A percentile compares a stretch with the other conserved stretches of the same genome.
phyloP scores from a whole-genome alignment of 352 stramenopile species.

The Phytophthora foliorum region DNA sequence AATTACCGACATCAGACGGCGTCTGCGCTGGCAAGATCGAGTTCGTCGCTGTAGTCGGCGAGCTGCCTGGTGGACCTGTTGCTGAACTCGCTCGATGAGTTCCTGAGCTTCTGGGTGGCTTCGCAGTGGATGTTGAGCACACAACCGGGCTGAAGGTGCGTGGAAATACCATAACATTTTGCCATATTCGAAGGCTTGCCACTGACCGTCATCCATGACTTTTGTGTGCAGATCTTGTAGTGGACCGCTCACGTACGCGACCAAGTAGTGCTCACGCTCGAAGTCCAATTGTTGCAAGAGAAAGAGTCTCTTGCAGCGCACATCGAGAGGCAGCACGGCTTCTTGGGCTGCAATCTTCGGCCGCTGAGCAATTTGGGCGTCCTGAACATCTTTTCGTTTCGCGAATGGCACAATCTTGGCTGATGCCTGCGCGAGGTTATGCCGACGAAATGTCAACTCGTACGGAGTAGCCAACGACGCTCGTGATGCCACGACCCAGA shows the following conservation, averaged over 20 bases:
- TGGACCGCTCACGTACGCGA: conserved; percentile 46
- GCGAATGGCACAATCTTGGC: conserved; percentile 75
- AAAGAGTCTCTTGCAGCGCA: conserved; percentile 68
- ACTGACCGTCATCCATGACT: conserved; percentile 62
- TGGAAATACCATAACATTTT: conserved; percentile 77
- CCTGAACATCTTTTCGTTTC: conserved; percentile 58
- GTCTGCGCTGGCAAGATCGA: conserved; percentile 17
- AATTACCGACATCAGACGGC: conserved; percentile 28
- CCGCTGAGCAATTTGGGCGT: conserved; percentile 55
- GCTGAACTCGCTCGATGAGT: conserved; percentile 54
- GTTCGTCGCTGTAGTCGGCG: conserved; percentile 47
- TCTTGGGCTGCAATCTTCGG: conserved; percentile 54
- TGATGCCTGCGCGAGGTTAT: conserved; percentile 56
- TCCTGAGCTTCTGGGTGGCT: conserved; percentile 48
- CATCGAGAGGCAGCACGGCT: conserved; percentile 23
- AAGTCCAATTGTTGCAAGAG: conserved; percentile 71
- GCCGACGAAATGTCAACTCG: conserved; percentile 64
- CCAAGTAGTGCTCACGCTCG: conserved; percentile 62
- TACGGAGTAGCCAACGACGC: conserved; percentile 54
- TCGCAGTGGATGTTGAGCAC: conserved; percentile 69
- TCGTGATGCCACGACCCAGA: conserved; percentile 36
- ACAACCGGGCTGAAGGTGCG: conserved; percentile 40
- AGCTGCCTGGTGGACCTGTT: conserved; percentile 50
- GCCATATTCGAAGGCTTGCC: conserved; percentile 73
- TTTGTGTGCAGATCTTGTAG: conserved; percentile 55